phyloP scores from a whole-genome alignment of 306 rosid species.

The Cucurbita argyrosperma region DNA sequence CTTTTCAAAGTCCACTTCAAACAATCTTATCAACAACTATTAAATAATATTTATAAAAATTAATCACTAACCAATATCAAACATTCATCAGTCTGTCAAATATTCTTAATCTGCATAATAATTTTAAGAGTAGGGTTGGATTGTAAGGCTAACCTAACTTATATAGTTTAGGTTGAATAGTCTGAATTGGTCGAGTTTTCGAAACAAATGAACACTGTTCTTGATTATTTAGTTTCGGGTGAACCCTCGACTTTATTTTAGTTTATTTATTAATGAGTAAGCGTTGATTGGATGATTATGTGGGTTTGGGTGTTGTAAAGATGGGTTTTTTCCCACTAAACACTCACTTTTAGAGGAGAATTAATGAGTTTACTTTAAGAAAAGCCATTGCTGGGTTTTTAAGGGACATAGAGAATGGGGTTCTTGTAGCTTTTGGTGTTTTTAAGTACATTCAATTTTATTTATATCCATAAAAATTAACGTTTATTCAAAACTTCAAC shows the following conservation, averaged over 20 bases:
- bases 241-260: no score
- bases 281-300: neutral
- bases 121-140: no score
- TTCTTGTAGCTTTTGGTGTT: slow-evolving; percentile 1
- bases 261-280: neutral
- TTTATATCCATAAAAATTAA: neutral
- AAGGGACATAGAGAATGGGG: slow-evolving; percentile 8
- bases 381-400: neutral
- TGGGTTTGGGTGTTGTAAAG: neutral
- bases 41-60: neutral
- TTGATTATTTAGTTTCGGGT: no score
- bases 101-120: no score
- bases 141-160: no score
- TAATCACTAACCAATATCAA: no score
- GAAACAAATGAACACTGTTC: no score
- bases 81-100: no score
- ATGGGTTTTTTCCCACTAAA: neutral
- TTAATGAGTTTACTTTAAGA: neutral
- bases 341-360: neutral
- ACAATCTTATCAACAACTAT: neutral
- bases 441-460: neutral
- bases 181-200: no score
- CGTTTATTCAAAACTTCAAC: neutral
- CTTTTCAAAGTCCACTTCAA: neutral
- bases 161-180: no score